Evolutionary conservation across 306 rosid species (phyloP).

Genomic region (Trifolium repens): DNA sequence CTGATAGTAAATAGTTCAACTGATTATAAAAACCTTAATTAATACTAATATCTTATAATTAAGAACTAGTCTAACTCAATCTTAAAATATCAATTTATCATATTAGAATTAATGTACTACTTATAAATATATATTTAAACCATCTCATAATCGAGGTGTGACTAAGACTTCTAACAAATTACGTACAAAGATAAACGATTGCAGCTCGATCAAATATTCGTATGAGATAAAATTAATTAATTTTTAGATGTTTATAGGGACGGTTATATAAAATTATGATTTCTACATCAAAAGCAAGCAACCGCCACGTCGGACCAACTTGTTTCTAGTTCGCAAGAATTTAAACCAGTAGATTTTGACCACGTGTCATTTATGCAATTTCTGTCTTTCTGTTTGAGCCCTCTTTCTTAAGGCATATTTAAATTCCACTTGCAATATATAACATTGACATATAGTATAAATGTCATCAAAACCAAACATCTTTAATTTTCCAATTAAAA

Average conservation of each 20-base stretch:
- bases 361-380: constrained; percentile 48
- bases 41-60: too few species aligned
- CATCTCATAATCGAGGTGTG: too few species aligned
- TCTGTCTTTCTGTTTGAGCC: neutral
- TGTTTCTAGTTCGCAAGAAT: constrained; percentile 19
- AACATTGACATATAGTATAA: constrained; percentile 2
- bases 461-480: constrained; percentile 24
- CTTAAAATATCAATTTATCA: too few species aligned
- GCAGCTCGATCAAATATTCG: too few species aligned
- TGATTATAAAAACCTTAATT: too few species aligned
- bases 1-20: too few species aligned
- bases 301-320: constrained; percentile 37
- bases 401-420: constrained; percentile 37
- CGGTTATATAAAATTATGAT: constrained; percentile 5
- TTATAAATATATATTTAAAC: too few species aligned
- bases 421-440: constrained; percentile 28
- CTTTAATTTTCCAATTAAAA: constrained; percentile 43
- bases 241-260: neutral
- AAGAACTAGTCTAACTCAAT: too few species aligned
- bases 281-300: neutral
- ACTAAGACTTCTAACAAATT: too few species aligned
- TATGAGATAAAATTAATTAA: neutral
- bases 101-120: too few species aligned
- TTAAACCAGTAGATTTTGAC: constrained; percentile 24
- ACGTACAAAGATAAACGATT: too few species aligned